phyloP scores from a whole-genome alignment of 129 eudicot genomes.

The Ambrosia artemisiifolia region DNA sequence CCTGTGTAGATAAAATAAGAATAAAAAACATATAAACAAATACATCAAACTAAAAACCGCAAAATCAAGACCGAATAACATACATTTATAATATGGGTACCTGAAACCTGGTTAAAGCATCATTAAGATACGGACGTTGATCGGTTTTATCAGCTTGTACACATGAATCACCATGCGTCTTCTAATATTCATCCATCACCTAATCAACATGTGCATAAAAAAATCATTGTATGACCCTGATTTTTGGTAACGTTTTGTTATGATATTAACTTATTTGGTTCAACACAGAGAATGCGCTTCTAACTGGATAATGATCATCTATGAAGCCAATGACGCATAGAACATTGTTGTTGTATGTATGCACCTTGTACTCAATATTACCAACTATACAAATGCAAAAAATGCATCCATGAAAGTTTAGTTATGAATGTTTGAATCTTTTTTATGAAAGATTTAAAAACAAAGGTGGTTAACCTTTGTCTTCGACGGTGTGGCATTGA shows the following conservation, averaged over 20 bases:
- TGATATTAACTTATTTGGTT: constrained; percentile 51
- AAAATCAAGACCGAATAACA: not conserved
- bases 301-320: constrained; percentile 94
- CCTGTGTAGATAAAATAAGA: constrained; percentile 43
- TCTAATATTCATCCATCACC: constrained; percentile 84
- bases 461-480: constrained; percentile 50
- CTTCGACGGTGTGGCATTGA: constrained; percentile 82
- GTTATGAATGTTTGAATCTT: no score
- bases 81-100: no score
- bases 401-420: no score
- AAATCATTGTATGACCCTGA: not conserved
- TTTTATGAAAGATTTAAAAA: no score
- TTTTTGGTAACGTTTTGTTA: not conserved
- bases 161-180: constrained; percentile 70
- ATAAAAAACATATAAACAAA: not conserved
- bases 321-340: constrained; percentile 81
- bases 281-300: constrained; percentile 88
- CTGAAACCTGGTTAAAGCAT: constrained; percentile 74
- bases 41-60: not conserved
- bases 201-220: constrained; percentile 32
- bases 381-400: not conserved
- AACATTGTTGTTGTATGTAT: constrained; percentile 71
- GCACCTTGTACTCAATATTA: constrained; percentile 65
- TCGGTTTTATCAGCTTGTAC: constrained; percentile 52
- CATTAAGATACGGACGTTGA: constrained; percentile 82